Conservation (phyloP, 1,139 yeast genomes). For the Taphrina betulina region DNA sequence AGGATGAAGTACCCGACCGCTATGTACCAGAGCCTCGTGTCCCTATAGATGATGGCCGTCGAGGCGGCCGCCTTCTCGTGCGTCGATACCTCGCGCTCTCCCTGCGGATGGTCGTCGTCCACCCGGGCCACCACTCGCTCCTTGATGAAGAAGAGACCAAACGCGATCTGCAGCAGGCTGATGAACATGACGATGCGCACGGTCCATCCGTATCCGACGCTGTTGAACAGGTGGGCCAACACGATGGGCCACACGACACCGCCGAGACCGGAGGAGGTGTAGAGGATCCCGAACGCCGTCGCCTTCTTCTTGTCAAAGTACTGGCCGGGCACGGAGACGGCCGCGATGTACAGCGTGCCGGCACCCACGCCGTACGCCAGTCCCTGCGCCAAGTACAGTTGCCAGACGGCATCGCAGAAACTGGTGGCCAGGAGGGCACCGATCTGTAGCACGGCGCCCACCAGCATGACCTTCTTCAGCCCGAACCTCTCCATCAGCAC, state of each 20-base stretch:
- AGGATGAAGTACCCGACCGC: constrained; percentile 42
- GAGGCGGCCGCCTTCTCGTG: constrained; percentile 28
- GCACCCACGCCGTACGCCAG: constrained; percentile 55
- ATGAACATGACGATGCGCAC: constrained; percentile 53
- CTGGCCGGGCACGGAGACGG: constrained; percentile 42
- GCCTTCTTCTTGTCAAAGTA: constrained; percentile 59
- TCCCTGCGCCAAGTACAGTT: constrained; percentile 60
- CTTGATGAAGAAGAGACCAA: constrained; percentile 45
- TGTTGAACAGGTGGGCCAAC: constrained; percentile 44
- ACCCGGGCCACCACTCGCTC: constrained; percentile 44
- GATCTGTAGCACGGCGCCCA: constrained; percentile 54
- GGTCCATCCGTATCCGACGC: constrained; percentile 56
- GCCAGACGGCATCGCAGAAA: constrained; percentile 52
- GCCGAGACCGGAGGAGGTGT: constrained; percentile 64
- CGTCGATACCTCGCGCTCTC: constrained; percentile 39
- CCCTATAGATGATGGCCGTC: constrained; percentile 41
- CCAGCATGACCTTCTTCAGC: constrained; percentile 40
- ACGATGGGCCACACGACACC: constrained; percentile 58
- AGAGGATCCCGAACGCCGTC: constrained; percentile 57
- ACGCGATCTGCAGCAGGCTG: constrained; percentile 39
- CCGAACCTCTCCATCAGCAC: constrained; percentile 56
- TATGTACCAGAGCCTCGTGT: constrained; percentile 42
- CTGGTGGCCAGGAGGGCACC: constrained; percentile 58
- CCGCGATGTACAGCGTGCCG: constrained; percentile 44
- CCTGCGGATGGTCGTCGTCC: too few relatives aligned